A percentile compares a stretch with the other conserved stretches of the same genome.
Evolutionary conservation across 768 basidiomycete species (phyloP).

Genomic region (Suillus cothurnatus): DNA sequence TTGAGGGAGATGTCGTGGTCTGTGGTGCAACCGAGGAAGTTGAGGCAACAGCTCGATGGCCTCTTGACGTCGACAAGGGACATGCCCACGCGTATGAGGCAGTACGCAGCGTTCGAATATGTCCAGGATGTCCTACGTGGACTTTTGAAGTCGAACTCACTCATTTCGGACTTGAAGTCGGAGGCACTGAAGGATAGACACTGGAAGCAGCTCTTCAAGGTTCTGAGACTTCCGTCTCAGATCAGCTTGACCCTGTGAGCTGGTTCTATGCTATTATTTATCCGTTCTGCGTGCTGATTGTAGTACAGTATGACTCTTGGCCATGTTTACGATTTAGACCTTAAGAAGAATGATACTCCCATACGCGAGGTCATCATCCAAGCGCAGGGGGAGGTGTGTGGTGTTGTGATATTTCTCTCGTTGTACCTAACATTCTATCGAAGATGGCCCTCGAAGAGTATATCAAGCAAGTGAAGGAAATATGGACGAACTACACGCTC

Average conservation of each 20-base stretch:
- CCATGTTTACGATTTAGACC: conserved; percentile 94
- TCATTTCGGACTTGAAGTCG: conserved; percentile 94
- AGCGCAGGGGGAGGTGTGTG: conserved; percentile 90
- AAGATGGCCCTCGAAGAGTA: conserved; percentile 96
- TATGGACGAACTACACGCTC: conserved; percentile 93
- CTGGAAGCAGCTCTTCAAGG: conserved; percentile 97
- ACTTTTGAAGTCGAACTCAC: conserved; percentile 84
- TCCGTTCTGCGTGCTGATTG: conserved; percentile 13
- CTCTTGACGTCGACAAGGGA: conserved; percentile 93
- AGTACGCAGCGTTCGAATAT: conserved; percentile 98
- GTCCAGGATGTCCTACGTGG: conserved; percentile 89
- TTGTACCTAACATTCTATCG: conserved; percentile 22
- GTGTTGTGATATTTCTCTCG: background rate
- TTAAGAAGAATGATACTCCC: conserved; percentile 86
- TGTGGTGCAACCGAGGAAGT: conserved; percentile 90
- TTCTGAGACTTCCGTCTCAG: conserved; percentile 70
- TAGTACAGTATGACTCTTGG: conserved; percentile 85
- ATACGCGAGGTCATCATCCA: conserved; percentile 97
- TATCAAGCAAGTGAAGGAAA: conserved; percentile 95
- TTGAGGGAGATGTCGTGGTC: conserved; percentile 89
- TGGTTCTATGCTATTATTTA: conserved; percentile 14
- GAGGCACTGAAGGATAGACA: conserved; percentile 97
- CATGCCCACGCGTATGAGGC: conserved; percentile 98
- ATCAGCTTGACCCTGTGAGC: conserved; percentile 76
- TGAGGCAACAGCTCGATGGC: conserved; percentile 92